Evolutionary conservation across 116 monocot species (phyloP).

Genomic region (Papilionanthe hybrid): DNA sequence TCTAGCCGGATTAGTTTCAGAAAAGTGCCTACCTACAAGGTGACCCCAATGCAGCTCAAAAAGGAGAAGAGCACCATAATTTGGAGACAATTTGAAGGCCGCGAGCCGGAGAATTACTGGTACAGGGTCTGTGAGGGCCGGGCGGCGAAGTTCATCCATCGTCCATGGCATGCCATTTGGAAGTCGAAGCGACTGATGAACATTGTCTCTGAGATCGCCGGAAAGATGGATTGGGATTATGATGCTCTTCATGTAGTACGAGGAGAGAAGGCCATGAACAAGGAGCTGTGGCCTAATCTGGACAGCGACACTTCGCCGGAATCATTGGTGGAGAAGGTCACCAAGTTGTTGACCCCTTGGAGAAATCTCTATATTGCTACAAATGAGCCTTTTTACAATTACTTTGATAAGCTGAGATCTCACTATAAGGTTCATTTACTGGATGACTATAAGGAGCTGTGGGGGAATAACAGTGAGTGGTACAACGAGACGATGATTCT

Average conservation of each 20-base stretch:
- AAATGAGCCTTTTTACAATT: conserved; percentile 89
- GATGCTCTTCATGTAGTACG: conserved; percentile 88
- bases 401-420: conserved; percentile 94
- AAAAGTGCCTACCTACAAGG: conserved; percentile 81
- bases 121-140: conserved; percentile 82
- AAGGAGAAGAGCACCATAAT: conserved; percentile 69
- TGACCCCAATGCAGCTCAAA: conserved; percentile 92
- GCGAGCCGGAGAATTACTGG: conserved; percentile 96
- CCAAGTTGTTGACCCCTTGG: conserved; percentile 46
- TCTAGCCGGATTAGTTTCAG: conserved; percentile 34
- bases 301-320: conserved; percentile 79
- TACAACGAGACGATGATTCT: conserved; percentile 69
- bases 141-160: conserved; percentile 54
- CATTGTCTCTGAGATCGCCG: conserved; percentile 73
- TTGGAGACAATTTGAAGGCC: conserved; percentile 91
- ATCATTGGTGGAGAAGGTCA: conserved; percentile 50
- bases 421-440: conserved; percentile 92
- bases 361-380: conserved; percentile 91
- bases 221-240: conserved; percentile 95
- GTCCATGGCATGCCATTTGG: conserved; percentile 93
- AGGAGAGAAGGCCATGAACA: conserved; percentile 72
- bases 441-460: conserved; percentile 88
- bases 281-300: conserved; percentile 74
- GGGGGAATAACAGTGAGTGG: conserved; percentile 89
- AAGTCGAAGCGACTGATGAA: conserved; percentile 91